Conservation (phyloP, 2,329 filamentous ascomycete species). For the Rutstroemia sp. region DNA sequence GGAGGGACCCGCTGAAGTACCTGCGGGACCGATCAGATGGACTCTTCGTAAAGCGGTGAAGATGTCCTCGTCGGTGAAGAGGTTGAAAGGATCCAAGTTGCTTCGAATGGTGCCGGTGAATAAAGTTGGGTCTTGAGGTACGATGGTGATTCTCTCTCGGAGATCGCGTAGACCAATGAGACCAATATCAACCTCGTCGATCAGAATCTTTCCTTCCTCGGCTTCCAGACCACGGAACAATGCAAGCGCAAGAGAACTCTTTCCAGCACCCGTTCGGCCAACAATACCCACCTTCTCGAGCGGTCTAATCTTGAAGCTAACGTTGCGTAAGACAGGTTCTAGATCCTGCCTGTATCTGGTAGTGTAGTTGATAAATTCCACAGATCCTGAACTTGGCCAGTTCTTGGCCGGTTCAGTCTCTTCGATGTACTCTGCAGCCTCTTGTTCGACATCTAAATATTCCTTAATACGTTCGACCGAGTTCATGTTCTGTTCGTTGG, state of each 20-base stretch:
- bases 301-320: slow-evolving; percentile 80
- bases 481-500: slow-evolving; percentile 99
- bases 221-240: slow-evolving; percentile 92
- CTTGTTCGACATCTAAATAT: slow-evolving; percentile 92
- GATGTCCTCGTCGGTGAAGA: slow-evolving; percentile 85
- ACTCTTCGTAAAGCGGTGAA: slow-evolving; percentile 81
- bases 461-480: slow-evolving; percentile 96
- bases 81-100: slow-evolving; percentile 86
- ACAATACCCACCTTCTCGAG: slow-evolving; percentile 95
- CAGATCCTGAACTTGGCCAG: slow-evolving; percentile 80
- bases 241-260: slow-evolving; percentile 88
- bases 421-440: slow-evolving; percentile 70
- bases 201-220: slow-evolving; percentile 78
- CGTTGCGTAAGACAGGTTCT: slow-evolving; percentile 73
- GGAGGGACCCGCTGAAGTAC: slow-evolving; percentile 22
- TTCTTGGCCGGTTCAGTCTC: slow-evolving; percentile 68
- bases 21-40: slow-evolving; percentile 64
- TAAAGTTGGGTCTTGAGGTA: slow-evolving; percentile 91
- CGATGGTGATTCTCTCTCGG: slow-evolving; percentile 90
- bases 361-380: slow-evolving; percentile 84
- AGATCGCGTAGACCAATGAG: slow-evolving; percentile 88
- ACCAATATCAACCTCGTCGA: slow-evolving; percentile 87
- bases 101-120: slow-evolving; percentile 87
- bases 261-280: slow-evolving; percentile 89
- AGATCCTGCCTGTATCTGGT: slow-evolving; percentile 85